Evolutionary conservation across 2,329 filamentous ascomycete species (phyloP), one percentile per base, ranked within the genome.

Genomic region (Lachnellula hyalina): DNA sequence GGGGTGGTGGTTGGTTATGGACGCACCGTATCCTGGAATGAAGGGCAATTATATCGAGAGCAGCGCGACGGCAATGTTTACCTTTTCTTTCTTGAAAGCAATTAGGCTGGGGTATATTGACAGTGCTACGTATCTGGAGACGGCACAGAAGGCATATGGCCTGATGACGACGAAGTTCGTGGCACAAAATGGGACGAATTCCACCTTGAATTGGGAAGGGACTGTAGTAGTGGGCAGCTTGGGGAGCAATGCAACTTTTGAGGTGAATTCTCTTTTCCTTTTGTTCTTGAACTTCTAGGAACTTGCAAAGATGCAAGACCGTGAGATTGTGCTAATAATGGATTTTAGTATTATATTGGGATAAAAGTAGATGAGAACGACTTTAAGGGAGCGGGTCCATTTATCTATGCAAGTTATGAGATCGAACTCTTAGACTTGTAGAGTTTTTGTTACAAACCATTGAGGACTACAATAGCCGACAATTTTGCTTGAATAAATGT

Each of bases 1-100:
- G 5, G 69, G 64, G 17, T 74, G 71, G 72, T 74, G 71, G 70
- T 66, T 72, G 56, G 59, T 74, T n/a, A 60, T 74, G 61, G 61
- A 63, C 35, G 58, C 61, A 17, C 63, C 64, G 40, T 44, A 54
- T 25, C 54, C 54, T n/a, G 62, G 61, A 2, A 55, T 52, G 12
- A 59, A 54, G 38, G 66, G 66, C 8, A 73, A 73, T 55, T 73
- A 72, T 53, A 69, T 73, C 54, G 71, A 73, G 63, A 69, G 67
- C 21, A 72, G 70, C 52, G 68, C 60, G 19, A 69, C 61, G 2
- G 69, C 70, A 32, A 71, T 73, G 70, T 73, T 73, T 56, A 61
- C 70, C 3, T 72, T 72, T 47, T 67, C 70, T 11, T 54, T 73
- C 17, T 62, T 73, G 17, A 73, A 73, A 63, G 69, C 69, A 7